Percentiles rank a stretch among this genome's conserved stretches.
These are phyloP conservation scores for Moringa oleifera DNA, from an alignment of 345 rosid species.

Conservation along the genomic window DNA sequence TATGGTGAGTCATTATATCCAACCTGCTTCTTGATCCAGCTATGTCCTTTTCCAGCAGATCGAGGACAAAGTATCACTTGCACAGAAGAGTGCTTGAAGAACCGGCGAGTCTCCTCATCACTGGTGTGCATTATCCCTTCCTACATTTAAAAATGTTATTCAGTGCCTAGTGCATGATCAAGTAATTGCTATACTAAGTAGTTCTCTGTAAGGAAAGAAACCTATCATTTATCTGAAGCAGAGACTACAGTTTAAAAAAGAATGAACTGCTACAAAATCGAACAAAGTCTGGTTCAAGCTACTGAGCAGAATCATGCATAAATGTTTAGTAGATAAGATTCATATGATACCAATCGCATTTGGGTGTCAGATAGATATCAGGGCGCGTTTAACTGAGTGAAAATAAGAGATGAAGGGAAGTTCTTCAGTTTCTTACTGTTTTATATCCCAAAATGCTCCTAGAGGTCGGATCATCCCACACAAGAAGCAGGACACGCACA, in stretches of 20 bases:
- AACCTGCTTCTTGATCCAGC: conserved; percentile 73
- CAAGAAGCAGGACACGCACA: conserved; percentile 83
- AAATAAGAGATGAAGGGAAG: neutral
- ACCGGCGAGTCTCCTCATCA: conserved; percentile 86
- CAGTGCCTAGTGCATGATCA: neutral
- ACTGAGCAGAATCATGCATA: no score
- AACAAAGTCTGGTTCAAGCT: conserved; percentile 2
- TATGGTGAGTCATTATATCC: conserved; percentile 17
- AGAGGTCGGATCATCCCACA: conserved; percentile 98
- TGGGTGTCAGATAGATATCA: no score
- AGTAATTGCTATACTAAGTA: conserved; percentile 1
- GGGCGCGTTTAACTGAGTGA: no score
- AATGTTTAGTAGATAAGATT: no score
- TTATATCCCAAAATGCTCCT: conserved; percentile 58
- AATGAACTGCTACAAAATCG: neutral
- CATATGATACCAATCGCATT: no score
- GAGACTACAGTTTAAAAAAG: neutral
- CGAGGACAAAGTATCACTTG: conserved; percentile 90
- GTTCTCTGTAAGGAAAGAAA: no score
- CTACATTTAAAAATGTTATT: conserved; percentile 41
- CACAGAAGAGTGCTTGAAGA: conserved; percentile 86
- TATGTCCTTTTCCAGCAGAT: conserved; percentile 79
- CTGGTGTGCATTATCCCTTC: conserved; percentile 78
- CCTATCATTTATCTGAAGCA: no score
- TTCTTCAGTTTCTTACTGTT: conserved; percentile 42